Conservation (phyloP, 1,284 basidiomycete species). For the Porodaedalea pini region DNA sequence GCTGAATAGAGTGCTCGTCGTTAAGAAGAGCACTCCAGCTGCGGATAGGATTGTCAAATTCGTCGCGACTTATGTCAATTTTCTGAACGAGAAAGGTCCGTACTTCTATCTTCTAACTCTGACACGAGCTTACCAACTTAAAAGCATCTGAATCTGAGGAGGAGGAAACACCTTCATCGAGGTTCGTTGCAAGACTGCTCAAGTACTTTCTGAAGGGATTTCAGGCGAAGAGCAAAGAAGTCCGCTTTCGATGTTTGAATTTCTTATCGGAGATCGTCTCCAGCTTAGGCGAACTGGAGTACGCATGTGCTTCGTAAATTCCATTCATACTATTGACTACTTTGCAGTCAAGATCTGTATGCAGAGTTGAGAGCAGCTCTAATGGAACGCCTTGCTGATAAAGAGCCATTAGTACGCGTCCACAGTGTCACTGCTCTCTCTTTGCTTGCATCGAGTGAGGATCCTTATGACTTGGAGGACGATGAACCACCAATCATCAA, state of each 20-base stretch:
- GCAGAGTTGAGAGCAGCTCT: slow-evolving; percentile 10
- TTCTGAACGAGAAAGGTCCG: slow-evolving; percentile 18
- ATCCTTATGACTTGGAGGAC: slow-evolving; percentile 20
- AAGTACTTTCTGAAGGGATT: slow-evolving; percentile 83
- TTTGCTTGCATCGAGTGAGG: slow-evolving; percentile 17
- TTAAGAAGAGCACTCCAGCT: slow-evolving; percentile 18
- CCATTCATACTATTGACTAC: neutral
- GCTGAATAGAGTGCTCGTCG: slow-evolving; percentile 20
- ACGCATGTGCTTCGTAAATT: slow-evolving; percentile 4
- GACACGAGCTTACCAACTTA: neutral
- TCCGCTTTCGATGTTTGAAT: slow-evolving; percentile 78
- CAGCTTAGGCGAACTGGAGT: slow-evolving; percentile 84
- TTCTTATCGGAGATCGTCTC: slow-evolving; percentile 78
- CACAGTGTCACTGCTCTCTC: slow-evolving; percentile 14
- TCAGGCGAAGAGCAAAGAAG: slow-evolving; percentile 85
- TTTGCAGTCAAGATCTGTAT: slow-evolving; percentile 19
- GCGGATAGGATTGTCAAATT: slow-evolving; percentile 20
- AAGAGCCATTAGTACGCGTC: slow-evolving; percentile 16
- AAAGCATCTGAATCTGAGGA: slow-evolving; percentile 2
- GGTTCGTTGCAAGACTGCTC: slow-evolving; percentile 74
- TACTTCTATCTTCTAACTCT: neutral
- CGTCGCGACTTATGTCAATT: slow-evolving; percentile 19
- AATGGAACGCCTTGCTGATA: slow-evolving; percentile 15
- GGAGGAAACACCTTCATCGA: slow-evolving; percentile 65
- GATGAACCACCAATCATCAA: slow-evolving; percentile 19